Evolutionary conservation across 208 protist genomes (phyloP).

Genomic region (Entamoeba dispar): DNA sequence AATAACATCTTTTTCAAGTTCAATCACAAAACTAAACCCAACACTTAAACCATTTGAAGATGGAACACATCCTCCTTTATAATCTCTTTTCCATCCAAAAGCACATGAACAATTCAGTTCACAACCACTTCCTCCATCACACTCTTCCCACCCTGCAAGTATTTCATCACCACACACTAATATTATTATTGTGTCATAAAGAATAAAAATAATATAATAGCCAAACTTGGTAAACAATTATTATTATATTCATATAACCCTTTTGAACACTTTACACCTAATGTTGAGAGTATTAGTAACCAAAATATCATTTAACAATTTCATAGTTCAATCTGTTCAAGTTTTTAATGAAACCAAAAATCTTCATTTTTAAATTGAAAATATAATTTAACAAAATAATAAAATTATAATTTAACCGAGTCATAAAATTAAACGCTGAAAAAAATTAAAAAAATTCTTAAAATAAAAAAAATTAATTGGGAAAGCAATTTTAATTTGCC

Average conservation of each 20-base stretch:
- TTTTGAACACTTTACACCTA: neutral
- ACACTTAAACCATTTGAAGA: neutral
- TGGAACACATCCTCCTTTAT: neutral
- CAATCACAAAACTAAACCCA: neutral
- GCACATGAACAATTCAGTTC: neutral
- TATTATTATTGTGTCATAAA: neutral
- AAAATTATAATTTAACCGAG: neutral
- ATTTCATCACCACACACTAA: neutral
- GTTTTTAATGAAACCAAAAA: neutral
- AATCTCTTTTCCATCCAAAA: neutral
- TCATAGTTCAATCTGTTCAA: no score
- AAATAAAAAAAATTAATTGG: no score
- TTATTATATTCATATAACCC: neutral
- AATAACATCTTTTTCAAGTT: neutral
- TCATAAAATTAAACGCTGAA: neutral
- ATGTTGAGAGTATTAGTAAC: no score
- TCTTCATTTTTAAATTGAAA: neutral
- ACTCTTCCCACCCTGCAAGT: neutral
- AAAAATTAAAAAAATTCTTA: neutral
- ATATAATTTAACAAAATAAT: neutral
- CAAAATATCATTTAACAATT: no score
- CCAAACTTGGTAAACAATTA: neutral
- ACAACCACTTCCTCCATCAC: neutral
- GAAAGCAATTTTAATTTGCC: slow-evolving; percentile 1
- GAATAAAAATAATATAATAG: neutral